These are phyloP conservation scores for Diutina scorzettiae DNA, from an alignment of 1,139 yeast species.

Conservation along the genomic window DNA sequence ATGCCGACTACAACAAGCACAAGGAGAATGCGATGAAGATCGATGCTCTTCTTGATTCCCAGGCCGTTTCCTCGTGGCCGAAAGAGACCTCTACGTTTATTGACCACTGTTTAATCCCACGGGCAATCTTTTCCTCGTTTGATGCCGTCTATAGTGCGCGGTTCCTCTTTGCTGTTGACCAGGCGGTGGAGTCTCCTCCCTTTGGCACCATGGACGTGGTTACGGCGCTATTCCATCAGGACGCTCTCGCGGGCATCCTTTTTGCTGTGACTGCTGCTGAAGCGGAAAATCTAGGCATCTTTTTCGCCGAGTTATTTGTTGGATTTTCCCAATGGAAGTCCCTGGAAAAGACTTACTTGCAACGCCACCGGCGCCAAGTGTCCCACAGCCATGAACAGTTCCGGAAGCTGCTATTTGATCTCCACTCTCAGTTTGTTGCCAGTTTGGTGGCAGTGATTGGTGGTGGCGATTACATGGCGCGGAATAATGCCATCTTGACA, in stretches of 20 bases:
- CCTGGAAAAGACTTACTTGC: slow-evolving; percentile 10
- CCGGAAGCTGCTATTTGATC: slow-evolving; percentile 9
- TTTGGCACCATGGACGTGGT: slow-evolving; percentile 35
- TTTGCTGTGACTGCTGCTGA: slow-evolving; percentile 67
- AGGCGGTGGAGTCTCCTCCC: slow-evolving; percentile 22
- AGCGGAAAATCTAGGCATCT: slow-evolving; percentile 74
- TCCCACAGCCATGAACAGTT: slow-evolving; percentile 4
- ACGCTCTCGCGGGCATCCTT: slow-evolving; percentile 45
- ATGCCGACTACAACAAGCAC: not conserved
- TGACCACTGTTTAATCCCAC: slow-evolving; percentile 61
- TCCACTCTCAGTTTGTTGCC: slow-evolving; percentile 7
- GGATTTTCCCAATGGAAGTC: slow-evolving; percentile 27
- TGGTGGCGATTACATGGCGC: slow-evolving; percentile 59
- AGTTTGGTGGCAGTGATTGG: slow-evolving; percentile 30
- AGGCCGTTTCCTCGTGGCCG: not conserved
- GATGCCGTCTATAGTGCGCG: slow-evolving; percentile 70
- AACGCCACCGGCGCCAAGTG: slow-evolving; percentile 2
- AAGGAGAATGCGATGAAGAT: not conserved
- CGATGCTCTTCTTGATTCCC: not conserved
- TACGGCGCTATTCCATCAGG: slow-evolving; percentile 36
- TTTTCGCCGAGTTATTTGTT: slow-evolving; percentile 41
- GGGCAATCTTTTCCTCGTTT: slow-evolving; percentile 67
- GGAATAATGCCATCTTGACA: slow-evolving; percentile 72
- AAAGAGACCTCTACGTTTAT: slow-evolving; percentile 22
- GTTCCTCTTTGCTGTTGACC: slow-evolving; percentile 44